phyloP scores from a whole-genome alignment of 768 basidiomycete genomes.

The Kwoniella sp. region DNA sequence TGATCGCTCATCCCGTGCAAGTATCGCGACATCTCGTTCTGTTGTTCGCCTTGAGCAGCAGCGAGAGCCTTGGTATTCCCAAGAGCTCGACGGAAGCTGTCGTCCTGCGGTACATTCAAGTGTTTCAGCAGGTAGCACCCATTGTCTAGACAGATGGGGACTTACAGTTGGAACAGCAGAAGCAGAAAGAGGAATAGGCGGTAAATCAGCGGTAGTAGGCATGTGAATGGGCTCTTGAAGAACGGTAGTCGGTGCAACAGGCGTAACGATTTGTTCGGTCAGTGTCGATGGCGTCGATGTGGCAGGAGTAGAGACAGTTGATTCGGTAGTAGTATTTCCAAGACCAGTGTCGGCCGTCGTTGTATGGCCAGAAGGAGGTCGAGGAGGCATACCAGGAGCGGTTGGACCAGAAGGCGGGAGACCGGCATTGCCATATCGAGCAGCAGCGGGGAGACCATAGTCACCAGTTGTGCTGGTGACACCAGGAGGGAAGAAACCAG shows the following conservation, averaged over 20 bases:
- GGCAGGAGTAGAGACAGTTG: constrained; percentile 36
- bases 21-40: constrained; percentile 54
- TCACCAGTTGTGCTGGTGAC: constrained; percentile 43
- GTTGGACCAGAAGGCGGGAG: constrained; percentile 29
- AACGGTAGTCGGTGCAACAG: constrained; percentile 18
- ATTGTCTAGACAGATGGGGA: neutral
- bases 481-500: constrained; percentile 53
- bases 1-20: constrained; percentile 51
- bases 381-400: constrained; percentile 13
- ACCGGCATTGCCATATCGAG: constrained; percentile 41
- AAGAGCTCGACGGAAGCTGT: constrained; percentile 44
- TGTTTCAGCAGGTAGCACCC: neutral
- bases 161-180: constrained; percentile 16
- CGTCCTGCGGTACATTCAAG: constrained; percentile 19
- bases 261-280: constrained; percentile 39
- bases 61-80: constrained; percentile 44
- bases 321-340: constrained; percentile 42
- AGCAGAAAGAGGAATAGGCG: constrained; percentile 16
- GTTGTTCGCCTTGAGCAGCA: constrained; percentile 52
- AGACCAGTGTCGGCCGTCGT: constrained; percentile 41
- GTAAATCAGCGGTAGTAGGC: constrained; percentile 14
- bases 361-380: constrained; percentile 14
- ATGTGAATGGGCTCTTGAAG: constrained; percentile 21
- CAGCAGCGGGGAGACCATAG: constrained; percentile 52
- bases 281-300: constrained; percentile 33